A percentile compares a stretch with the other conserved stretches of the same genome.
Conservation (phyloP, 805 yeast species). For the Candida broadrunensis region DNA sequence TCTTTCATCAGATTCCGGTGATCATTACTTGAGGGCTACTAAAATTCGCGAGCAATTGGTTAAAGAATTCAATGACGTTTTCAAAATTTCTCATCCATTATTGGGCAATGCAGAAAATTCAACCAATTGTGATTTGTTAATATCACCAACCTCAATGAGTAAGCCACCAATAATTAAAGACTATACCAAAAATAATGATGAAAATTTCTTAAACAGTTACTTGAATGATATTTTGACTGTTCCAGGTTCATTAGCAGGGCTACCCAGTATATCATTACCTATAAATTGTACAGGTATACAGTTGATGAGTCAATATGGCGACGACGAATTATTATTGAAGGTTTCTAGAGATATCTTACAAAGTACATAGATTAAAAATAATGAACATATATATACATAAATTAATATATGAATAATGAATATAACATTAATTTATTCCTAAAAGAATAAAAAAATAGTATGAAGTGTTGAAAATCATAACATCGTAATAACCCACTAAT, state of each 20-base stretch:
- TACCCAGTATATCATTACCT: conserved; percentile 85
- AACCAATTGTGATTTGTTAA: conserved; percentile 57
- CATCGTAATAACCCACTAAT: conserved; percentile 11
- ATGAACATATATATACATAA: not conserved
- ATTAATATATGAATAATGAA: not conserved
- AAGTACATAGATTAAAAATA: conserved; percentile 1
- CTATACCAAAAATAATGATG: conserved; percentile 29
- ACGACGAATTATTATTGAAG: conserved; percentile 62
- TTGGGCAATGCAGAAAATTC: conserved; percentile 5
- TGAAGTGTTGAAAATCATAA: conserved; percentile 35
- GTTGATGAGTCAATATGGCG: conserved; percentile 81
- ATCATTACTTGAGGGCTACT: conserved; percentile 77
- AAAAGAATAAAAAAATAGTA: conserved; percentile 5
- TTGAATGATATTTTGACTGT: conserved; percentile 82
- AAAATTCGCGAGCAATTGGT: conserved; percentile 58
- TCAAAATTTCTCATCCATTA: conserved; percentile 47
- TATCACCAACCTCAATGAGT: conserved; percentile 70
- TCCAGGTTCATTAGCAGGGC: conserved; percentile 88
- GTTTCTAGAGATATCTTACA: conserved; percentile 13
- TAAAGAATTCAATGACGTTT: conserved; percentile 63
- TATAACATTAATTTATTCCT: not conserved
- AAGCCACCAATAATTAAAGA: conserved; percentile 53
- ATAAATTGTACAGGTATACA: conserved; percentile 65
- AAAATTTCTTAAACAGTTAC: conserved; percentile 58
- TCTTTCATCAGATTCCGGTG: conserved; percentile 69